Conservation (phyloP, 257 asterid genomes). For the Gentiana dahurica region DNA sequence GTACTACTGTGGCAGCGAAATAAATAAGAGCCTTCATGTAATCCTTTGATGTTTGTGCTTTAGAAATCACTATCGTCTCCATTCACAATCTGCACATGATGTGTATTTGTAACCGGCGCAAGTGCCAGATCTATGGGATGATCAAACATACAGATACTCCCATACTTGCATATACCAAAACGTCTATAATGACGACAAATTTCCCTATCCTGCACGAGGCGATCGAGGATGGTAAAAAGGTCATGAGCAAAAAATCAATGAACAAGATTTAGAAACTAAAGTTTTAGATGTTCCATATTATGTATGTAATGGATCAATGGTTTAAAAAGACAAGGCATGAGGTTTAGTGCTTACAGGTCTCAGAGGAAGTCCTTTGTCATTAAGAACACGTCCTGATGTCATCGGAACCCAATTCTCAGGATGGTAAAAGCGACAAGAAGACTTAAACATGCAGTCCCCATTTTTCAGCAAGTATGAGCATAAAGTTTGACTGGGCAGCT, state of each 20-base stretch:
- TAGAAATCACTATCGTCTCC: slow-evolving; percentile 4
- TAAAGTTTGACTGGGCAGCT: slow-evolving; percentile 42
- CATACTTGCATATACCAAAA: slow-evolving; percentile 26
- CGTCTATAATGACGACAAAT: slow-evolving; percentile 24
- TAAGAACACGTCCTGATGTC: slow-evolving; percentile 15
- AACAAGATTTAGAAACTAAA: no score
- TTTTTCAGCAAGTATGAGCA: slow-evolving; percentile 33
- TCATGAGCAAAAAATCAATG: slow-evolving; percentile 1
- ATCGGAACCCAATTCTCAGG: slow-evolving; percentile 21
- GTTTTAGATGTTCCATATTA: no score
- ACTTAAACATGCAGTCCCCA: slow-evolving; percentile 36
- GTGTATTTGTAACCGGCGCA: slow-evolving; percentile 7
- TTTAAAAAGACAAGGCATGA: slow-evolving; percentile 6
- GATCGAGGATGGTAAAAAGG: neutral
- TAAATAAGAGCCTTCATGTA: neutral
- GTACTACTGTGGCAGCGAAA: neutral
- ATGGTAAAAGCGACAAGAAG: slow-evolving; percentile 34
- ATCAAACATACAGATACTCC: slow-evolving; percentile 23
- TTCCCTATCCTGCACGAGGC: slow-evolving; percentile 19
- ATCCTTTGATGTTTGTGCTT: neutral
- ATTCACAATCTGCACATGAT: neutral
- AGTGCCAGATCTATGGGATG: slow-evolving; percentile 17
- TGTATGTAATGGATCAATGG: neutral
- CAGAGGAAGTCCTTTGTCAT: slow-evolving; percentile 44
- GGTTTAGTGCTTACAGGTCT: slow-evolving; percentile 39